A percentile compares a stretch with the other conserved stretches of the same genome.
Conservation (phyloP, 73 alveolate genomes). For the Paramecium biaurelia region DNA sequence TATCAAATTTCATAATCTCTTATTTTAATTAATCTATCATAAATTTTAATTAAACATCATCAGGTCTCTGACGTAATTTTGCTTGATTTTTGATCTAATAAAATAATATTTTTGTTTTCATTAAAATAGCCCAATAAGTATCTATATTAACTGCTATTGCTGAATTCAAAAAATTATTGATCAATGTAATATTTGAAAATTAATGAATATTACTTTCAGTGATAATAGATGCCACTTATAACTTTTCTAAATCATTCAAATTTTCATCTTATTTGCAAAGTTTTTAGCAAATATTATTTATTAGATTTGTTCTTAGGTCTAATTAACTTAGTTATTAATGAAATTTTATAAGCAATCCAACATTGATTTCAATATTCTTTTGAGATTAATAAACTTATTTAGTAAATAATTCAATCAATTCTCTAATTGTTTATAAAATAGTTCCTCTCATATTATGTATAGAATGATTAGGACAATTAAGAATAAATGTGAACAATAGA, state of each 20-base stretch:
- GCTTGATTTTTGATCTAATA: neutral
- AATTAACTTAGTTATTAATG: neutral
- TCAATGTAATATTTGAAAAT: neutral
- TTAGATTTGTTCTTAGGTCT: neutral
- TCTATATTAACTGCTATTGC: neutral
- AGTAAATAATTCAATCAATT: neutral
- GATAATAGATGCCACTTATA: neutral
- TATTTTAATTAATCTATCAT: neutral
- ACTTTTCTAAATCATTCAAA: neutral
- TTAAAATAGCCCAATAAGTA: neutral
- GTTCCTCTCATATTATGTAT: conserved; percentile 15
- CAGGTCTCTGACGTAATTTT: neutral
- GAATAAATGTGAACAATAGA: neutral
- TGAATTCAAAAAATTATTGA: neutral
- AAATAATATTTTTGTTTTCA: neutral
- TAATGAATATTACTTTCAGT: neutral
- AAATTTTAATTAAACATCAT: neutral
- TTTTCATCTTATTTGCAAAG: neutral
- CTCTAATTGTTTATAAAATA: neutral
- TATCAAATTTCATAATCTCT: neutral
- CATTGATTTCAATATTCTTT: neutral
- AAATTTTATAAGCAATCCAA: neutral
- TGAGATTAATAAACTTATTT: neutral
- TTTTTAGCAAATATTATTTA: neutral
- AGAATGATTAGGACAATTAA: neutral